Base-by-base conservation (phyloP, 768 basidiomycete species). In the Cystobasidium ongulense region DNA sequence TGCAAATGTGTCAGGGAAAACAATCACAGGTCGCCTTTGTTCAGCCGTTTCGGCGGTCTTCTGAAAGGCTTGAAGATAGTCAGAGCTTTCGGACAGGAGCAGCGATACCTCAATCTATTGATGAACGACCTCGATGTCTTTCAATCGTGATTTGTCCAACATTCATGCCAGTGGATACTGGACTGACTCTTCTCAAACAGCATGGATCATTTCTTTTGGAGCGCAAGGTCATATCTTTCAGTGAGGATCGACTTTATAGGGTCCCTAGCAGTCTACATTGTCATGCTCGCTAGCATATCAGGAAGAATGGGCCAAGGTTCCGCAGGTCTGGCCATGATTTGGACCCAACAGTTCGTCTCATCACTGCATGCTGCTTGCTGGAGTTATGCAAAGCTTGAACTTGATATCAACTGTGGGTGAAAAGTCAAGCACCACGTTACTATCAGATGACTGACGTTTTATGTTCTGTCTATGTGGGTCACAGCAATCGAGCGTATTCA, bases 11-110 rank as follows among this genome's bases (percentile, higher is more conserved):
- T 7, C 54, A 71, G 68, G 18, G 68, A 71, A 53, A 71, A 71
- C 1, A 83, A 88, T 31, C 87, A 87, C 13, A 82, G 88, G 11
- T 89, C 88, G 1, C 89, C 89, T 0, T 85, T 88, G 0, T 89
- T 90, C 78, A 86, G 88, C 4, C 88, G 87, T 0, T 90, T 88
- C 76, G 88, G 89, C 76, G 89, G 89, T 75, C 81, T 89, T 5
- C 80, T 89, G 61, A 83, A 86, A 46, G 89, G 89, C 1, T 84
- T 90, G 46, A 81, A 84, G 23, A 87, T 89, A 78, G 68, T 71
- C 36, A 84, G 89, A 4, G 89, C 88, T 0, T 89, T 89, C 78
- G 87, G 86, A 0, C 87, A 88, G 86, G 88, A 89, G 77, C 81
- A 83, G 61, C 80, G 86, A 73, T 90, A 89, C 77, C 87, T 88